Percentiles rank a stretch among this genome's conserved stretches.
These are phyloP conservation scores for Artemisia argyi DNA, from an alignment of 129 eudicot genomes.

Conservation along the genomic window DNA sequence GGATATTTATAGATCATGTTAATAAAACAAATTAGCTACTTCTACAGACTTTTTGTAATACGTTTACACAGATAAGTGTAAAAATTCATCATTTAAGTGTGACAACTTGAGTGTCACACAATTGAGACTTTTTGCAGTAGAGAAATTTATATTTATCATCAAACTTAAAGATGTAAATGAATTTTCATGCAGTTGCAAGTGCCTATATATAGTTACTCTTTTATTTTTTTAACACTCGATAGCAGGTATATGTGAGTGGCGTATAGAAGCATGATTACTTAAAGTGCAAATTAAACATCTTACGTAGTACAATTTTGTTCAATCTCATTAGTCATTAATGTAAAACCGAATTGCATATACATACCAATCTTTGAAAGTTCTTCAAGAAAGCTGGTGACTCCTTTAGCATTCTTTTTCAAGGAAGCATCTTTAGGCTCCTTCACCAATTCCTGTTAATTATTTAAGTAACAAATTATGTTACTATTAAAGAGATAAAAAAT, in stretches of 20 bases:
- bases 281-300: no score
- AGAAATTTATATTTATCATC: no score
- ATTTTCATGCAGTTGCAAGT: no score
- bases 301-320: neutral
- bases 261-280: no score
- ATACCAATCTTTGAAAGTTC: slow-evolving; percentile 81
- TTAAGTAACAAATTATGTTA: neutral
- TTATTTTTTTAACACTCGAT: no score
- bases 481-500: neutral
- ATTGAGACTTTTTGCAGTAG: no score
- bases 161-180: no score
- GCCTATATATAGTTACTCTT: no score
- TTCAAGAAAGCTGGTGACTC: slow-evolving; percentile 71
- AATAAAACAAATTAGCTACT: neutral
- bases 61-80: no score
- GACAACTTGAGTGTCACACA: no score
- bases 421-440: slow-evolving; percentile 63
- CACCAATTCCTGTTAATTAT: slow-evolving; percentile 47
- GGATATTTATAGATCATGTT: neutral
- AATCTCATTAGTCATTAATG: neutral
- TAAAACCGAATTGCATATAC: neutral
- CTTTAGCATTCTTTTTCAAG: slow-evolving; percentile 67
- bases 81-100: no score
- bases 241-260: no score
- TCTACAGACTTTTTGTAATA: neutral